Conservation (phyloP, 2,329 filamentous ascomycete species). For the Fusarium pseudograminearum region DNA sequence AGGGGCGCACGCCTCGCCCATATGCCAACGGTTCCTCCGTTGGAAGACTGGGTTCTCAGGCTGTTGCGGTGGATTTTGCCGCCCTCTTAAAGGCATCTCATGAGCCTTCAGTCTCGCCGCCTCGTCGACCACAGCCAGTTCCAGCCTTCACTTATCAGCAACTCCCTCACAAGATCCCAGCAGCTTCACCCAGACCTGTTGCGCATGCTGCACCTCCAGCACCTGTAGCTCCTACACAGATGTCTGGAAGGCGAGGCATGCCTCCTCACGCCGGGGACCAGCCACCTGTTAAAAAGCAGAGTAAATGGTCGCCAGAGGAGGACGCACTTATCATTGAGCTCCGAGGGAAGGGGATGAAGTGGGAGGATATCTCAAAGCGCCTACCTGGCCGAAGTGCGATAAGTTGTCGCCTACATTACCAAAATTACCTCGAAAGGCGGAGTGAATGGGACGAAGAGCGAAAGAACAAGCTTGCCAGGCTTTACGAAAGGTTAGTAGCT, state of each 20-base stretch:
- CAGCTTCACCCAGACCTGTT: constrained; percentile 39
- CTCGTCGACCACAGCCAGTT: constrained; percentile 47
- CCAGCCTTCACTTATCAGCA: constrained; percentile 27
- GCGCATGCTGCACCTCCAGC: constrained; percentile 43
- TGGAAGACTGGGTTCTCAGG: constrained; percentile 50
- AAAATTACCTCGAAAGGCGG: constrained; percentile 94
- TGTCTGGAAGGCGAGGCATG: constrained; percentile 52
- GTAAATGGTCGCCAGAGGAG: constrained; percentile 95
- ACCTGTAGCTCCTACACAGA: constrained; percentile 51
- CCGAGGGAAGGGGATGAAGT: constrained; percentile 92
- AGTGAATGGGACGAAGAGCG: constrained; percentile 98
- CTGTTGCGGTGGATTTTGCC: constrained; percentile 94
- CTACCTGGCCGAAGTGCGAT: constrained; percentile 92
- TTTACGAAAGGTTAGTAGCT: constrained; percentile 88
- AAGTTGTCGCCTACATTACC: constrained; percentile 93
- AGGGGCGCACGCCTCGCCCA: constrained; percentile 47
- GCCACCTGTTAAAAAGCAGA: constrained; percentile 90
- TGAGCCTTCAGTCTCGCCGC: constrained; percentile 70
- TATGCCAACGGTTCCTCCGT: constrained; percentile 47
- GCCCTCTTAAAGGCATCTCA: constrained; percentile 82
- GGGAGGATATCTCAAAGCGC: constrained; percentile 96
- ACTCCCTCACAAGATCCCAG: constrained; percentile 40
- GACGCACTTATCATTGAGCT: constrained; percentile 94
- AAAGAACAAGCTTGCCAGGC: constrained; percentile 93
- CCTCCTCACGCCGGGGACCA: constrained; percentile 68